phyloP scores from a whole-genome alignment of 352 stramenopile species.

The Globisporangium parvum region DNA sequence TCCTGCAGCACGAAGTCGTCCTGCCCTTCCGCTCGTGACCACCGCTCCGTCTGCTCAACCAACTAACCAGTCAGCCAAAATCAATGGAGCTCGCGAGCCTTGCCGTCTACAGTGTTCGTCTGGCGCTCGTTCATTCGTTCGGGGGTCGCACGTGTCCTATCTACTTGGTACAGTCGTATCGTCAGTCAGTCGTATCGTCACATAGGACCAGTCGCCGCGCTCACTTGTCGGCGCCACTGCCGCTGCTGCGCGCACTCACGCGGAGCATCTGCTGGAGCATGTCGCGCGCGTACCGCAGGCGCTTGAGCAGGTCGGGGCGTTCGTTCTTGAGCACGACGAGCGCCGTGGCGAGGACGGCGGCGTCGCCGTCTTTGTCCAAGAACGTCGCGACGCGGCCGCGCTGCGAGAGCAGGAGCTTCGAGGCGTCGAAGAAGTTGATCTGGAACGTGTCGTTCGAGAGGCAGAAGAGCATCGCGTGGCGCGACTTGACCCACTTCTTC shows the following conservation, averaged over 20 bases:
- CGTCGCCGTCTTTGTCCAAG: conserved; percentile 66
- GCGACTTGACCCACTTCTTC: conserved; percentile 98
- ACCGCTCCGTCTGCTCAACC: too few relatives aligned
- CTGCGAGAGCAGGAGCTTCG: conserved; percentile 92
- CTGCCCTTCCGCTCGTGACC: conserved; percentile 43
- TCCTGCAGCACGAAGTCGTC: conserved; percentile 80
- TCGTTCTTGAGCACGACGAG: conserved; percentile 52
- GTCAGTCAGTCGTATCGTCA: background rate
- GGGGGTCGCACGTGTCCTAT: too few relatives aligned
- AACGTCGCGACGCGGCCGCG: conserved; percentile 90
- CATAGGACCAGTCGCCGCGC: too few relatives aligned
- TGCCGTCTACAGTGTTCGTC: too few relatives aligned
- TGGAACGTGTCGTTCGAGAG: conserved; percentile 95
- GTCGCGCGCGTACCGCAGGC: conserved; percentile 92
- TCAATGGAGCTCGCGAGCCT: too few relatives aligned
- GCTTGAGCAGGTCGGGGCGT: conserved; percentile 64
- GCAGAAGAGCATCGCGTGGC: conserved; percentile 97
- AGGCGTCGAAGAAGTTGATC: conserved; percentile 96
- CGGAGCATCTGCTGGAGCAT: conserved; percentile 93
- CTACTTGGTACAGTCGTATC: conserved; percentile 5
- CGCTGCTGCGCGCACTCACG: background rate
- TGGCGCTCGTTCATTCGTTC: background rate
- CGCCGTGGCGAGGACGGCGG: conserved; percentile 46
- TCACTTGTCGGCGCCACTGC: too few relatives aligned
- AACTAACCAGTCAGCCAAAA: too few relatives aligned